Base-by-base conservation (phyloP, 768 basidiomycete genomes). In the Lactarius hatsudake region DNA sequence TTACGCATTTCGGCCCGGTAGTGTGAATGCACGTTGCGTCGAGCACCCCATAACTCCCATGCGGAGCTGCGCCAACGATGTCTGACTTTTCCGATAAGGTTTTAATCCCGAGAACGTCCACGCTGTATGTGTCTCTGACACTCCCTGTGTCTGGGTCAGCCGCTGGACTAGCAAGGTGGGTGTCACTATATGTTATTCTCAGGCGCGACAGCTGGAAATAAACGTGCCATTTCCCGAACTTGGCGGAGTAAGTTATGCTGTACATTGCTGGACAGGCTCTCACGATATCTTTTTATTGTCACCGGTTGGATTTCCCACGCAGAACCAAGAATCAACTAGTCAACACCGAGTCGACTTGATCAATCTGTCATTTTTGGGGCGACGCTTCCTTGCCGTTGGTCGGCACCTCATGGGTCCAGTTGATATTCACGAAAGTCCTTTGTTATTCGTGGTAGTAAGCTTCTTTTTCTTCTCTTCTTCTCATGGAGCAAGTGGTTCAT, bases 41-140 rank as follows among this genome's bases (percentile, higher is more conserved):
- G 51, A n/a, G 40, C 58, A 34, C 32, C 23, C 48, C 20, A 9
- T 59, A 18, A n/a, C 40, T 55, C 66, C 53, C 67, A 64, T 56
- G 59, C 17, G 58, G 56, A 45, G 58, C 57, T 48, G 58, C 26
- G 45, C 55, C 54, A 2, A 45, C n/a, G 34, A 55, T 38, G 42
- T 30, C 18, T 28, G 32, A 57, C 61, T 51, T 57, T 40, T 40
- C 38, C 15, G 66, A 51, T 38, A 42, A 18, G 18, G 48, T 36
- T n/a, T 28, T 54, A 30, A 17, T 56, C 9, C 28, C 26, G 28
- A 30, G 55, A 4, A 42, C 17, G 34, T 26, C 57, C 12, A 30
- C 36, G 12, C 12, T 38, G 36, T 12, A 38, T 38, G 34, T 36
- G 34, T 36, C 34, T 9, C 8, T 9, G 34, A 36, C 34, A 38